Conservation (phyloP, 495 filamentous ascomycete genomes). For the Tuber borchii region DNA sequence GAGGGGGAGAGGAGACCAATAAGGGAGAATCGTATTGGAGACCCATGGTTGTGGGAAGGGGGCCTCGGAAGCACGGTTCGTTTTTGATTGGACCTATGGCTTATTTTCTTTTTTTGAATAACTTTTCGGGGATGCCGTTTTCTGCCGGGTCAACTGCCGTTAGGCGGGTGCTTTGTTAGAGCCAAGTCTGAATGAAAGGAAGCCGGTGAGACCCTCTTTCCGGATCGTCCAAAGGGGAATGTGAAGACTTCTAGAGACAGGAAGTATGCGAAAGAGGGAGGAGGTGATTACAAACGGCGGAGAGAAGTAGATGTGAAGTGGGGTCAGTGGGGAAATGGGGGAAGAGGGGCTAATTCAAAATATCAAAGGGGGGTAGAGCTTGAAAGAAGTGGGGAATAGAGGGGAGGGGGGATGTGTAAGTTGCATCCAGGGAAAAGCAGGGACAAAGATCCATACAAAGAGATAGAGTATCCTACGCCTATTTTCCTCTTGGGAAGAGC, state of each 20-base stretch:
- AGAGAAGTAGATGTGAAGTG: conserved; percentile 8
- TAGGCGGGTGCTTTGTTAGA: not conserved
- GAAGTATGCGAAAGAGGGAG: conserved; percentile 10
- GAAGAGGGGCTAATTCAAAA: not conserved
- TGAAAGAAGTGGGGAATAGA: conserved; percentile 10
- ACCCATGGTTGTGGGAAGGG: conserved; percentile 13
- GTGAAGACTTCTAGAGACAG: not conserved
- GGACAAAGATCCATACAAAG: not conserved
- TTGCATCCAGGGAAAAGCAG: not conserved
- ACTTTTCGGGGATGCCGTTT: not conserved
- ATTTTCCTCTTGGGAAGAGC: not conserved
- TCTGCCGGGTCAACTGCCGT: conserved; percentile 1
- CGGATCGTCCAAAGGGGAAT: not conserved
- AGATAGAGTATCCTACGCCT: not conserved
- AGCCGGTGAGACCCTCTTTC: not conserved
- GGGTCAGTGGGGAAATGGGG: conserved; percentile 5
- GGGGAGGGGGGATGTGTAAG: not conserved
- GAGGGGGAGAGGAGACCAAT: conserved; percentile 14
- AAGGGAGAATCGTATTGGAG: conserved; percentile 10
- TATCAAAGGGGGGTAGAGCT: conserved; percentile 3
- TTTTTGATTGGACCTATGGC: conserved; percentile 5
- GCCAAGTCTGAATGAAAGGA: not conserved
- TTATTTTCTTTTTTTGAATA: conserved; percentile 16
- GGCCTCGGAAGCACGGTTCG: conserved; percentile 2
- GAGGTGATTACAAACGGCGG: conserved; percentile 9